phyloP scores from a whole-genome alignment of 2,329 filamentous ascomycete species.

The Corinectria fuckeliana region DNA sequence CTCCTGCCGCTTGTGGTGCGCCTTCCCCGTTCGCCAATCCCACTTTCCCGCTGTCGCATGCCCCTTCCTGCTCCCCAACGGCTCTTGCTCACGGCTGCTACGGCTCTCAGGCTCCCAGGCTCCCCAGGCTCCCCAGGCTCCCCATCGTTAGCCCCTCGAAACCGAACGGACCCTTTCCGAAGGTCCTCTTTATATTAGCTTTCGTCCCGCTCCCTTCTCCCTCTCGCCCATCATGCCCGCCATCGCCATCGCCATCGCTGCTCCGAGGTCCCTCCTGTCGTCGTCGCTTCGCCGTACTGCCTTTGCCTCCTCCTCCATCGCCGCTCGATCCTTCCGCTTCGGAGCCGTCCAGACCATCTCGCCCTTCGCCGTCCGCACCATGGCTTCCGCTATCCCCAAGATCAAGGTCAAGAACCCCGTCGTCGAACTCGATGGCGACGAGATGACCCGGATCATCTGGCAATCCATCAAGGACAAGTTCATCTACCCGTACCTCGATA shows the following conservation, averaged over 20 bases:
- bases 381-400: conserved; percentile 70
- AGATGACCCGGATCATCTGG: conserved; percentile 99
- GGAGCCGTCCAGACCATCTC: conserved; percentile 52
- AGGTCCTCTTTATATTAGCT: conserved; percentile 35
- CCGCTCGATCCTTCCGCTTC: conserved; percentile 45
- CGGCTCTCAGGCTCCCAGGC: conserved; percentile 16
- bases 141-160: conserved; percentile 12
- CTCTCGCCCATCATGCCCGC: conserved; percentile 39
- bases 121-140: too few relatives aligned
- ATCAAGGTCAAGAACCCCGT: conserved; percentile 99
- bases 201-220: conserved; percentile 30
- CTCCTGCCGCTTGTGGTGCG: conserved; percentile 8
- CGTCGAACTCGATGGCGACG: conserved; percentile 92
- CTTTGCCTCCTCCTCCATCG: conserved; percentile 32
- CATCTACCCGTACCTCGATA: conserved; percentile 93
- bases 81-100: conserved; percentile 30
- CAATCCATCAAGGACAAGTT: conserved; percentile 99
- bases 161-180: conserved; percentile 23
- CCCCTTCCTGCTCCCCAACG: conserved; percentile 25
- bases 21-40: conserved; percentile 24
- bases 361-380: conserved; percentile 69
- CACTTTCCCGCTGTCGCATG: conserved; percentile 14
- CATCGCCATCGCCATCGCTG: conserved; percentile 39
- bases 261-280: conserved; percentile 42
- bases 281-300: conserved; percentile 40